Evolutionary conservation across 441 rosid genomes (phyloP), one percentile per base, ranked within the genome.

Genomic region (Jatropha multifida): DNA sequence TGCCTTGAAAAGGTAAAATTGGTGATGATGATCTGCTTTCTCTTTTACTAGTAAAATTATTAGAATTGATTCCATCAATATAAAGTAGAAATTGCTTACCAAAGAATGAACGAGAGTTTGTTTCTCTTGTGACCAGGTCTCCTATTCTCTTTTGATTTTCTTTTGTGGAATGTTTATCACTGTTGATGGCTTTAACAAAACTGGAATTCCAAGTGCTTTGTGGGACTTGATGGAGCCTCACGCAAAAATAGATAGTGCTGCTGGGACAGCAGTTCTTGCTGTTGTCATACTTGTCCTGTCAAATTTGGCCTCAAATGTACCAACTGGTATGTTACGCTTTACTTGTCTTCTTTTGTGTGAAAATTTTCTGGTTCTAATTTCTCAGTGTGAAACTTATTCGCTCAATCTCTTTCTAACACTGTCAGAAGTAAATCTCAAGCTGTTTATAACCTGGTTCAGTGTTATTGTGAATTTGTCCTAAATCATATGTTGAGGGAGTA

Each of bases 131-230:
- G 38, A 56, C 17, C 88, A 94, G 97, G 97, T 94, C 14, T 90
- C 97, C 3, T 94, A 90, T 74, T 86, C 94, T 18, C 92, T 94
- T 56, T 46, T 92, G 79, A 72, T 94, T 5, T 92, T 94, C 93
- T 90, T 94, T 48, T 90, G 98, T 7, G 97, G 98, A 32, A 92
- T 94, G 97, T 94, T 94, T 69, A 89, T 90, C 74, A 88, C 98
- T 0, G 91, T 94, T 0, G 82, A 89, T 14, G 98, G 98, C 61
- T 92, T 94, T 71, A 89, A 91, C 75, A 85, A 77, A 80, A 94
- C 97, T 37, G 97, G 95, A 74, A 90, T 94, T 55, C 97, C 98
- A 12, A 87, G 85, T 20, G 67, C 78, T 58, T 60, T 92, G 4
- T 94, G 98, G 98, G 88, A 90, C 51, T 49, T 85, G 23, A 81